Conservation (phyloP, 345 rosid genomes). For the Syzygium grande region DNA sequence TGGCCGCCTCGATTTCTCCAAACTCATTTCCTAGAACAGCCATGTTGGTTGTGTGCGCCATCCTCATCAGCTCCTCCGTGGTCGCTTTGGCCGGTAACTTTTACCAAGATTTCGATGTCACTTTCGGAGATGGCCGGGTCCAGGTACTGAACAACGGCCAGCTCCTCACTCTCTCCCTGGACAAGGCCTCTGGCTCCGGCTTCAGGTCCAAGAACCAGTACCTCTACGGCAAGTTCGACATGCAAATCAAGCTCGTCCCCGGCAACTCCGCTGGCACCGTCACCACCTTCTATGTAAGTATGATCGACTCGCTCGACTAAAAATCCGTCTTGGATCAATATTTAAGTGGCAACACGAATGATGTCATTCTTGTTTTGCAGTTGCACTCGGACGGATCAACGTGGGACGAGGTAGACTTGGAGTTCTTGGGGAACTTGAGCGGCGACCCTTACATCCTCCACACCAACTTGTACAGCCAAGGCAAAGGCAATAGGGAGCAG, state of each 20-base stretch:
- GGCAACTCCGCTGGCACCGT: constrained; percentile 87
- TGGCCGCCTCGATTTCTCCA: not conserved
- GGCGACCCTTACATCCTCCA: constrained; percentile 62
- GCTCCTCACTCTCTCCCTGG: constrained; percentile 50
- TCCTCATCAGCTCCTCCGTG: not conserved
- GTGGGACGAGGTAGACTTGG: constrained; percentile 75
- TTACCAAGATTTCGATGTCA: constrained; percentile 39
- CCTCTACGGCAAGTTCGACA: constrained; percentile 53
- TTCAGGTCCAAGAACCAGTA: constrained; percentile 54
- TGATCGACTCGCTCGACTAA: not conserved
- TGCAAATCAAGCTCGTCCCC: constrained; percentile 66
- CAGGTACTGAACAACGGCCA: constrained; percentile 43
- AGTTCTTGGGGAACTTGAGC: constrained; percentile 63
- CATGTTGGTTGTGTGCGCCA: not conserved
- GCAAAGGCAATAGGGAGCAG: constrained; percentile 66
- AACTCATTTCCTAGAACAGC: not conserved
- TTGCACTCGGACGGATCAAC: constrained; percentile 42
- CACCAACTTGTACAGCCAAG: constrained; percentile 57
- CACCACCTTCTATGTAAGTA: constrained; percentile 58
- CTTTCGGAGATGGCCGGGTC: constrained; percentile 57
- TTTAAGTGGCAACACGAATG: not conserved
- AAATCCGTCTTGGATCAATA: not conserved
- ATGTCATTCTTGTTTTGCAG: constrained; percentile 12
- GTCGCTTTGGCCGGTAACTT: constrained; percentile 20
- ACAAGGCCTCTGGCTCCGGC: constrained; percentile 65